These are phyloP conservation scores for Candida krabiensis DNA, from an alignment of 805 yeast species.

Conservation along the genomic window DNA sequence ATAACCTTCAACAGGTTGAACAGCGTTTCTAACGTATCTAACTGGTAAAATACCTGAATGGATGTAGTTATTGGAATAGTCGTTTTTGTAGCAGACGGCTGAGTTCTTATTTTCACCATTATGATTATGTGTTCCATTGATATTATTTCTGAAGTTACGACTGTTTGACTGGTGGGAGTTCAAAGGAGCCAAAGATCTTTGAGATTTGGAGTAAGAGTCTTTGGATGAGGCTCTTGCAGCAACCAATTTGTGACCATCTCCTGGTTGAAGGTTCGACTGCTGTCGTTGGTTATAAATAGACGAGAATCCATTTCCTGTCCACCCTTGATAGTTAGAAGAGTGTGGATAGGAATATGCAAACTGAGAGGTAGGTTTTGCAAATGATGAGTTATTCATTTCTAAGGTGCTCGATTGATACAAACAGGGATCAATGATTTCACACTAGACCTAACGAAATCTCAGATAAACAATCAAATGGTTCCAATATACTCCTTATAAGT, in stretches of 20 bases:
- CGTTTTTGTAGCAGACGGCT: conserved; percentile 50
- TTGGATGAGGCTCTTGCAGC: conserved; percentile 23
- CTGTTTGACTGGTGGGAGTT: conserved; percentile 11
- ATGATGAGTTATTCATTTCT: conserved; percentile 14
- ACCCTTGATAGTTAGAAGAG: conserved; percentile 5
- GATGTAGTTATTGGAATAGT: conserved; percentile 68
- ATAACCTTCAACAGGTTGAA: conserved; percentile 75
- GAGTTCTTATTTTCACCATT: conserved; percentile 9
- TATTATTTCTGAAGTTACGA: conserved; percentile 7
- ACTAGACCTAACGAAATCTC: too few relatives aligned
- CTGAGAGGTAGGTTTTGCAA: conserved; percentile 7
- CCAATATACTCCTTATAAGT: too few relatives aligned
- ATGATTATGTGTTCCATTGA: conserved; percentile 12
- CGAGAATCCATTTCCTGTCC: conserved; percentile 9
- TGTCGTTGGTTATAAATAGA: conserved; percentile 5
- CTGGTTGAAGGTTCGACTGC: conserved; percentile 13
- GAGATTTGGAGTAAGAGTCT: conserved; percentile 12
- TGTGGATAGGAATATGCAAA: conserved; percentile 7
- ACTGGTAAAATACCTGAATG: conserved; percentile 66
- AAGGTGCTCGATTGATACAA: too few relatives aligned
- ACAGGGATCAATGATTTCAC: too few relatives aligned
- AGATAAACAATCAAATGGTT: too few relatives aligned
- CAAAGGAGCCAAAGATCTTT: conserved; percentile 10
- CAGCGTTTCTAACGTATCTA: conserved; percentile 60
- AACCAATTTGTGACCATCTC: conserved; percentile 25